phyloP scores from a whole-genome alignment of 1,139 yeast species.

The Blastobotrys elegans region DNA sequence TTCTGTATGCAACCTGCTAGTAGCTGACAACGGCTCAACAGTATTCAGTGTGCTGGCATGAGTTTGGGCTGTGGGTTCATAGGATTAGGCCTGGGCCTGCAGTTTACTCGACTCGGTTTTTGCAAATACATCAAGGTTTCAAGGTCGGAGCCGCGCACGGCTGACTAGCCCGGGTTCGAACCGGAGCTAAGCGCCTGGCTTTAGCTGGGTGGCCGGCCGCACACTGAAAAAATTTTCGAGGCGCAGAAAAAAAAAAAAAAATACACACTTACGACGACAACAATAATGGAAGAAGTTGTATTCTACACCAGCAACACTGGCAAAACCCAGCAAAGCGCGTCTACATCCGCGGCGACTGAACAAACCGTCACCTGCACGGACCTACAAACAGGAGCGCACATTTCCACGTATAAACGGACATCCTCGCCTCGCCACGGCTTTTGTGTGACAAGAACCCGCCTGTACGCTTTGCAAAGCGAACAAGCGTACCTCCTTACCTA shows the following conservation, averaged over 20 bases:
- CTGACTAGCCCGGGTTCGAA: no score
- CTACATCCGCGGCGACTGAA: conserved; percentile 18
- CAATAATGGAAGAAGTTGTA: conserved; percentile 21
- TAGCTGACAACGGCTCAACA: no score
- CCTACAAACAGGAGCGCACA: conserved; percentile 25
- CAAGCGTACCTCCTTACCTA: conserved; percentile 76
- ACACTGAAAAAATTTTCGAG: no score
- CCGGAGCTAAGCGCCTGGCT: no score
- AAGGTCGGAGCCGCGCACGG: no score
- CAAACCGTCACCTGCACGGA: conserved; percentile 24
- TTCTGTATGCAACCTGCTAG: no score
- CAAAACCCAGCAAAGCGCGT: conserved; percentile 13
- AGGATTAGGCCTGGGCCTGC: no score
- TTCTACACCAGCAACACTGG: conserved; percentile 25
- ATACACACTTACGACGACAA: neutral
- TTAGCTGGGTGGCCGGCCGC: no score
- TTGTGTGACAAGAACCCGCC: conserved; percentile 42
- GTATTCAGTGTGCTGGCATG: no score
- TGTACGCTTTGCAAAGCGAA: conserved; percentile 58
- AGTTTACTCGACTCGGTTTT: no score
- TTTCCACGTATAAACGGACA: conserved; percentile 26
- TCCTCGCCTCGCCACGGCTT: conserved; percentile 45
- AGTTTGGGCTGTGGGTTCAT: no score
- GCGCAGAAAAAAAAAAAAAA: neutral
- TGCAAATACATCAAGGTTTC: no score